These are phyloP conservation scores for Stachybotrys chartarum DNA, from an alignment of 2,329 filamentous ascomycete genomes.

Conservation along the genomic window DNA sequence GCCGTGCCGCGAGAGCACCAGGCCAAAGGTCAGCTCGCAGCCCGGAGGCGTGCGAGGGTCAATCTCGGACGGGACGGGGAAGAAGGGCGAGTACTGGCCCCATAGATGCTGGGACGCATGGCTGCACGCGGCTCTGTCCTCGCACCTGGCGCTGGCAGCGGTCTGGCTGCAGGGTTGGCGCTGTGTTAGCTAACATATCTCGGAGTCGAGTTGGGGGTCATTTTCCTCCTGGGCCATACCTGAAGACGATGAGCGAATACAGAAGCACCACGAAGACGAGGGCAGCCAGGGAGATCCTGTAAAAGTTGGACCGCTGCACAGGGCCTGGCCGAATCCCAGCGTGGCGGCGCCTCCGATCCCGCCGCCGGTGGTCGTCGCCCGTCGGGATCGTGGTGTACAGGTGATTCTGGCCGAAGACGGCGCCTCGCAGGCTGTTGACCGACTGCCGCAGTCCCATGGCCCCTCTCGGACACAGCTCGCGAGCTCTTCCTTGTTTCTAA, in stretches of 20 bases:
- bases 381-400: neutral
- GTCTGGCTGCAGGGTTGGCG: conserved; percentile 1
- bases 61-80: conserved; percentile 63
- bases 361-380: neutral
- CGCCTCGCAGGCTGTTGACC: neutral
- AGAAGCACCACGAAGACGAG: neutral
- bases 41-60: conserved; percentile 50
- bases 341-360: neutral
- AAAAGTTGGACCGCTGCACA: neutral
- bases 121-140: conserved; percentile 35
- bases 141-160: conserved; percentile 11
- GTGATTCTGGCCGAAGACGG: neutral
- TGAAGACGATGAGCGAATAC: neutral
- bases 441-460: neutral
- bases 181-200: neutral
- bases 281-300: neutral
- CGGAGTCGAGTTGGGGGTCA: neutral
- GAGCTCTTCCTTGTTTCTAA: no score
- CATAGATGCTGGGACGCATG: conserved; percentile 58
- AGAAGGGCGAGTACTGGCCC: conserved; percentile 88
- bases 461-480: neutral
- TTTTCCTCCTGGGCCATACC: neutral
- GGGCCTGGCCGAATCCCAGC: neutral
- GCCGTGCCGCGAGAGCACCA: conserved; percentile 77
- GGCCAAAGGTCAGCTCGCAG: conserved; percentile 75